Evolutionary conservation across 257 asterid species (phyloP), one percentile per base, ranked within the genome.

Genomic region (Nicotiana tomentosiformis): DNA sequence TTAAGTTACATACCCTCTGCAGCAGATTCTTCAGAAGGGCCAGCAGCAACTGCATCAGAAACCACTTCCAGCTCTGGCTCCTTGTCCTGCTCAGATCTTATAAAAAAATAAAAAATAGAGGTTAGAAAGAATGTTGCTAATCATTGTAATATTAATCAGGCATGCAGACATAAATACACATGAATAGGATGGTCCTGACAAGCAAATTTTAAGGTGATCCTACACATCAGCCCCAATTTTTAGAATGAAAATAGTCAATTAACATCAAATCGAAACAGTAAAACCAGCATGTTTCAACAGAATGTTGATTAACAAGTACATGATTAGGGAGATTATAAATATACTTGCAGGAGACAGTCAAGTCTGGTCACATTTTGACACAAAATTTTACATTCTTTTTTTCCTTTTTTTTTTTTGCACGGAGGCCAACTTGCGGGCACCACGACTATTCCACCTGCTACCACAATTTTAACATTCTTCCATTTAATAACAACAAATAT

Each of bases 31-130:
- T 93, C 98, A 70, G 93, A 80, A 78, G 97, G 91, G 43, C 94
- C 95, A 84, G 97, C 86, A 84, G 86, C 89, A 84, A 81, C 92
- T 29, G 81, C 88, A 88, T 88, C 94, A 37, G 97, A 77, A 78
- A 87, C 91, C 84, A 90, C 91, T 87, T 91, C 98, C 64, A 87
- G 93, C 85, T 94, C 99, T 3, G 93, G 98, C 88, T 94, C 98
- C 85, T 93, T 96, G 95, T 96, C 99, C 89, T 96, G 99, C 92
- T 96, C 98, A 80, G 99, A 93, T 89, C 99, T 96, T 86, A 84
- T 39, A 80, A 70, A 65, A n/a, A 51, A 26, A 79, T 33, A 65
- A 20, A 60, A 81, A 81, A 82, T 26, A 43, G 76, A 77, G 69
- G 62, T 58, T 6, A 77, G 58, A 82, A 18, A 18, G 23, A 17